Base-by-base conservation (phyloP, 2,329 filamentous ascomycete genomes). In the Xylariaceae sp. region DNA sequence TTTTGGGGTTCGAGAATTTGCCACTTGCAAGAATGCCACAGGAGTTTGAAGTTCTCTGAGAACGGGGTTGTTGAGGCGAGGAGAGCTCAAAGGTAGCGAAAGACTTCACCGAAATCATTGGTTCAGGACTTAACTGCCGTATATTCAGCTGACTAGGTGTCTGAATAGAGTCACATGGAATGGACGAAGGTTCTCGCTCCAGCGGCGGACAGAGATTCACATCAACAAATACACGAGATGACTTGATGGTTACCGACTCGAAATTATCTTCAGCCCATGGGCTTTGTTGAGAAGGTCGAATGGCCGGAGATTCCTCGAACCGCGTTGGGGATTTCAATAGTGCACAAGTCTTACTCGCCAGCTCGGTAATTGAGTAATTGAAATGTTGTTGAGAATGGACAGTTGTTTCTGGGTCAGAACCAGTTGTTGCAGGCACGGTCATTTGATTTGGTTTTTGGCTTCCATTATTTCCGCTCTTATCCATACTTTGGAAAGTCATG, bases 71-170 rank as follows among this genome's bases (percentile, higher is more conserved):
- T 33, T 69, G 64, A 1, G 76, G 72, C 0, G 75, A 76, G 1
- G 73, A 70, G 1, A 73, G 73, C 55, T 75, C 70, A 55, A 79
- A 79, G 1, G 71, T 69, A 1, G 73, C 68, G 55, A 80, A 79
- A 0, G 75, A 69, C 49, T 74, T 76, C 53, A 77, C 66, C 0
- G 71, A 71, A 22, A 77, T 65, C 4, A 69, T 69, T 12, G 72
- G 67, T 40, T 77, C 72, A 5, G 74, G 70, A 1, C 72, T 74
- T 2, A 64, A 63, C 23, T 46, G 61, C 54, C 19, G 63, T 56
- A 16, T 52, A 59, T 22, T 57, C 54, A 2, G 58, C 57, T 4
- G 55, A 58, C n/a, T 60, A 60, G 25, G 64, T 55, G 23, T 60
- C 46, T 21, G 44, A 37, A 38, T 55, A 35, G 35, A 17, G 22